Conservation (phyloP, 306 rosid genomes). For the Mimosa pudica region DNA sequence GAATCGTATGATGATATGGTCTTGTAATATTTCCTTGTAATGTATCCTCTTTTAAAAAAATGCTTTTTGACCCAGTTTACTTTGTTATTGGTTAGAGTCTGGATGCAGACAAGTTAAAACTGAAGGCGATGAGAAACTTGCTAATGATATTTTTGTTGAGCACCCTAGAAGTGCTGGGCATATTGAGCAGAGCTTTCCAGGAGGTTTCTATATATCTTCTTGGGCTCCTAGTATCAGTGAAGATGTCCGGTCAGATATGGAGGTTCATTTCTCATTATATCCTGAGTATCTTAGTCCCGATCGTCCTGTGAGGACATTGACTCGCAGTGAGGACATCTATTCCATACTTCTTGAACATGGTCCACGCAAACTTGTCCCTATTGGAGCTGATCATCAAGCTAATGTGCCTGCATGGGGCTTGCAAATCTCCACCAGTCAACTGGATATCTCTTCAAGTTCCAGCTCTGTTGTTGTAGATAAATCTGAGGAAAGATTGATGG, state of each 20-base stretch:
- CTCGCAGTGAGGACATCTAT: constrained; percentile 67
- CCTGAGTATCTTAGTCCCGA: constrained; percentile 62
- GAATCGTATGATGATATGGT: neutral
- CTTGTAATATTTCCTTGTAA: neutral
- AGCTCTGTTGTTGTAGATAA: constrained; percentile 36
- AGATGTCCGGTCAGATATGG: constrained; percentile 38
- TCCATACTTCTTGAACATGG: constrained; percentile 61
- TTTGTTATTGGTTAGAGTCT: constrained; percentile 61
- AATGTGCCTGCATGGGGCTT: constrained; percentile 60
- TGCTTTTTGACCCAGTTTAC: constrained; percentile 38
- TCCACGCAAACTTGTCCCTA: constrained; percentile 65
- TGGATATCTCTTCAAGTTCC: constrained; percentile 35
- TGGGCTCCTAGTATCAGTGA: constrained; percentile 50
- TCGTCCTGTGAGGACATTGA: constrained; percentile 56
- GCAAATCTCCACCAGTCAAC: constrained; percentile 10
- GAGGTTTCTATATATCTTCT: constrained; percentile 50
- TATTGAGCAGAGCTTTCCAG: constrained; percentile 51
- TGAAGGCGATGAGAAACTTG: constrained; percentile 49
- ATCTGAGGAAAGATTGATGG: constrained; percentile 53
- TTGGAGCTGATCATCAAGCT: constrained; percentile 81
- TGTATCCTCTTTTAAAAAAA: neutral
- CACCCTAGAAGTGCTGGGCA: constrained; percentile 45
- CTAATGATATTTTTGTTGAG: constrained; percentile 51
- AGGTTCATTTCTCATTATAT: constrained; percentile 48
- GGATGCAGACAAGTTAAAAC: constrained; percentile 44